Evolutionary conservation across 1,284 basidiomycete species (phyloP), one percentile per base, ranked within the genome.

Genomic region (Pseudozyma flocculosa): DNA sequence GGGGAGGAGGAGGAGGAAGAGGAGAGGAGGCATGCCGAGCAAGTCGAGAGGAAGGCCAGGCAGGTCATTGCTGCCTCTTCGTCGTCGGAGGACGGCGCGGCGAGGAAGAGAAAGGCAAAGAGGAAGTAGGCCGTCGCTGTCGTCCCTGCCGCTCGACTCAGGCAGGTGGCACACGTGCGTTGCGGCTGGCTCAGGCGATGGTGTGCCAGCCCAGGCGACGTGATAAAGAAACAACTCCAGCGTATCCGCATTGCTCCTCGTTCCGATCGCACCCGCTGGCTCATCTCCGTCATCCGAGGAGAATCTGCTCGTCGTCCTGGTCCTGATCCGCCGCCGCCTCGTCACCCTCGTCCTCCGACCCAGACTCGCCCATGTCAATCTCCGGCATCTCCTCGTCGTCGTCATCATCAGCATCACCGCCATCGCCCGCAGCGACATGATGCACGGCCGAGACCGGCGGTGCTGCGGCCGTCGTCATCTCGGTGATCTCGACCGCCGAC

Each of bases 371-470:
- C 46, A 68, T 43, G n/a, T 70, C 58, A 23, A 70, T 64, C 36
- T 46, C 48, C 0, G 68, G 68, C 61, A 70, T 59, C 13, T 54
- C 68, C 40, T 70, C 68, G 19, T 67, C 64, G 29, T 67, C 68
- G 22, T 64, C 60, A 19, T 58, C 56, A 10, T 53, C 66, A n/a
- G n/a, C n/a, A n/a, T n/a, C n/a, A 19, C 40, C 44, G 14, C 49
- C 50, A 24, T 37, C 32, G 17, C 19, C 42, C 34, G 34, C 44
- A 37, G 34, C 17, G 24, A 40, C n/a, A 37, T 29, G 45, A n/a
- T 43, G 19, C n/a, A n/a, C n/a, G n/a, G n/a, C n/a, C n/a, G n/a
- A n/a, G n/a, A n/a, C n/a, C n/a, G n/a, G n/a, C n/a, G n/a, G n/a
- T n/a, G n/a, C n/a, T n/a, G n/a, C n/a, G n/a, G n/a, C n/a, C n/a